Evolutionary conservation across 345 rosid genomes (phyloP).

Genomic region (Eutrema yunnanense): DNA sequence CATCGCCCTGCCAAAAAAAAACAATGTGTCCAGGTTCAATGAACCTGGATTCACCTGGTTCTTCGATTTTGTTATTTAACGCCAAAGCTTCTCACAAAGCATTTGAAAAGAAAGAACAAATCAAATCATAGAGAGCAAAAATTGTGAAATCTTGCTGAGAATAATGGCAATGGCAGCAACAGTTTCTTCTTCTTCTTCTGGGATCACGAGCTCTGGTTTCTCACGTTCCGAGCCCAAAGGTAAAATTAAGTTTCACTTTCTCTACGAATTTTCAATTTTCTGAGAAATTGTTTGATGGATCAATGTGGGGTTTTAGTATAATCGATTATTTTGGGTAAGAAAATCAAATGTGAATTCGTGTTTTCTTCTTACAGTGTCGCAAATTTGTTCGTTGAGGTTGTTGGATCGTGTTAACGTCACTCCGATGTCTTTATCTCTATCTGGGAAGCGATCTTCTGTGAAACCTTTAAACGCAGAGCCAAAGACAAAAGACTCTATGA

Average conservation of each 20-base stretch:
- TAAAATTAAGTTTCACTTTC: not conserved
- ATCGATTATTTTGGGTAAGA: not conserved
- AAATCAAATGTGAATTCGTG: not conserved
- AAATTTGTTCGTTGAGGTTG: conserved; percentile 46
- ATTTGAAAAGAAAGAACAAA: not conserved
- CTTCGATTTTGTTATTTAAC: conserved; percentile 2
- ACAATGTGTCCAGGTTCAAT: conserved; percentile 32
- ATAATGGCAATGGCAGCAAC: conserved; percentile 44
- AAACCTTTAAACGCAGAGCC: conserved; percentile 57
- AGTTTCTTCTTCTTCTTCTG: conserved; percentile 5
- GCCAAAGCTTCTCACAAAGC: not conserved
- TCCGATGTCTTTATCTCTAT: conserved; percentile 33
- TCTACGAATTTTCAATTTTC: not conserved
- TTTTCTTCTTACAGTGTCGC: conserved; percentile 35
- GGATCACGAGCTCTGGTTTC: conserved; percentile 20
- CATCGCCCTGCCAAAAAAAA: not conserved
- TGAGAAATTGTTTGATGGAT: conserved; percentile 6
- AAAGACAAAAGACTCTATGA: conserved; percentile 35
- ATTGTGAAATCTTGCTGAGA: not conserved
- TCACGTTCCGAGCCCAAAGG: conserved; percentile 42
- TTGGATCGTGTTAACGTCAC: conserved; percentile 35
- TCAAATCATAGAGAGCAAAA: not conserved
- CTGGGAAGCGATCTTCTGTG: conserved; percentile 37
- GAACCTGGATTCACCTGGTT: conserved; percentile 20
- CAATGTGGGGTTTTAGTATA: not conserved